A percentile compares a stretch with the other conserved stretches of the same genome.
These are phyloP conservation scores for Botrytis deweyae DNA, from an alignment of 2,329 filamentous ascomycete species.

Conservation along the genomic window DNA sequence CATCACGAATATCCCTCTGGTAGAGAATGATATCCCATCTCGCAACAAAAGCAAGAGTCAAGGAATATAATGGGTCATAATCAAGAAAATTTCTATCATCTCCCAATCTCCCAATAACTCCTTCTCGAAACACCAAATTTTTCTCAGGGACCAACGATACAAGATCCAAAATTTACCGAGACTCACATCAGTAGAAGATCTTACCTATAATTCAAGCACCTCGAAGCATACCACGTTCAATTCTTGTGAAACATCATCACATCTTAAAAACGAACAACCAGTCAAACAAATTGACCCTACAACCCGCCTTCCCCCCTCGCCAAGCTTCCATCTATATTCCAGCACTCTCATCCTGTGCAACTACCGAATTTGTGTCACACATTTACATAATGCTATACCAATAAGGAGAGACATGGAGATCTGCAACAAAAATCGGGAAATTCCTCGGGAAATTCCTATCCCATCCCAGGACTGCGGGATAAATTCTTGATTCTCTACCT, in stretches of 20 bases:
- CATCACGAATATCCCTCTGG: conserved; percentile 16
- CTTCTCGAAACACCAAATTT: conserved; percentile 12
- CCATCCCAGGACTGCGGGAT: neutral
- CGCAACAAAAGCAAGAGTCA: conserved; percentile 1
- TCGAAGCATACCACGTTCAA: no score
- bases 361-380: neutral
- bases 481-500: accelerated
- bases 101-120: neutral
- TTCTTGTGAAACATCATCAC: no score
- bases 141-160: no score
- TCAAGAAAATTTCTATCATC: conserved; percentile 30
- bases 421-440: neutral
- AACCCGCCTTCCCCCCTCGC: neutral
- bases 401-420: neutral
- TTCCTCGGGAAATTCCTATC: no score
- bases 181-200: conserved; percentile 13
- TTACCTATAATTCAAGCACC: no score
- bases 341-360: neutral
- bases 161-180: no score
- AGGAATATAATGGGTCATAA: conserved; percentile 34
- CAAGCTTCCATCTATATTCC: conserved; percentile 24
- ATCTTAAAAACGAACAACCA: no score
- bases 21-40: conserved; percentile 18
- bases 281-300: no score
- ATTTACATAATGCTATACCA: neutral